Base-by-base conservation (phyloP, 331 rosid species). In the Quercus tomentella region DNA sequence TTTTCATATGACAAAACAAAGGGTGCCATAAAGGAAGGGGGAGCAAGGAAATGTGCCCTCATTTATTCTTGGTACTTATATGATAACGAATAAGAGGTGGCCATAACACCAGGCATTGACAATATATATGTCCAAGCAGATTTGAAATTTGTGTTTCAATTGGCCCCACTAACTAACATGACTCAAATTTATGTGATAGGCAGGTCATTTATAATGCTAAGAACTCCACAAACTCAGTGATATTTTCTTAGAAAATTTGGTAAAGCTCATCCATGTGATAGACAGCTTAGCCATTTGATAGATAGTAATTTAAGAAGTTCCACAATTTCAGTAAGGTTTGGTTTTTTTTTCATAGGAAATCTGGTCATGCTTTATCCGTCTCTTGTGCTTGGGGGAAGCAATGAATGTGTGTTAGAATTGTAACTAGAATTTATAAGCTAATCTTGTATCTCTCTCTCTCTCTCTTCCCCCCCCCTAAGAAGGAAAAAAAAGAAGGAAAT, bases 1-100 rank as follows among this genome's bases (percentile, higher is more conserved):
- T 70, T 37, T 73, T 77, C 51, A 77, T 74, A 70, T 54, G 22
- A 72, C 51, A 70, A 72, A 2, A 71, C 82, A 43, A 28, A 54
- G 62, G 63, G 79, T 54, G 70, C 35, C n/a, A 77, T 18, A 70
- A 23, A 26, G 68, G 30, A 51, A 74, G 73, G 62, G 63, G 43
- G 49, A 12, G 7, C n/a, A 66, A 58, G 61, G 25, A 49, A 8
- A 75, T 58, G 20, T 57, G 68, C 58, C 68, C 45, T 76, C 68
- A 57, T 70, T 52, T 70, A 26, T 56, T 74, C 72, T 66, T 71
- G 33, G 6, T 45, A 43, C 37, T 45, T 14, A 25, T 12, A n/a
- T 41, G 75, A 14, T 18, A 71, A 12, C 12, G 12, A 49, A 71
- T 23, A 41, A 41, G 9, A 45, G 20, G 74, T 37, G 43, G 45